Evolutionary conservation across 306 rosid genomes (phyloP).

Genomic region (Rubus parviflorus): DNA sequence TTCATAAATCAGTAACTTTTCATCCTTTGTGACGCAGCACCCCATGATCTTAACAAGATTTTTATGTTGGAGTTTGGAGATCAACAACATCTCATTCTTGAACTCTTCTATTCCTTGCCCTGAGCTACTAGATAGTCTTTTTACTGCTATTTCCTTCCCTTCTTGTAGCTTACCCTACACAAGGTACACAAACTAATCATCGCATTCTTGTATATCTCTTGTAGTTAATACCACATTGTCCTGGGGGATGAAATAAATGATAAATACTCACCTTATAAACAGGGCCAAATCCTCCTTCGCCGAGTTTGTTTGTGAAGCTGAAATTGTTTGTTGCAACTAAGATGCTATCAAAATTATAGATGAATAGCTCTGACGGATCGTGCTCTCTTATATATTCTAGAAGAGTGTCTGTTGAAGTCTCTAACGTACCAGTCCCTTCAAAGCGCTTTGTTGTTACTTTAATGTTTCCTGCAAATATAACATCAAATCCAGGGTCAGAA

Average conservation of each 20-base stretch:
- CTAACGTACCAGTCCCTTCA: not conserved
- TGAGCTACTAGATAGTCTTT: too few relatives aligned
- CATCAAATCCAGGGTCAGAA: not conserved
- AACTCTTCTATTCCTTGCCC: too few relatives aligned
- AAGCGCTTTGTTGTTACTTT: not conserved
- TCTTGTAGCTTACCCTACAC: too few relatives aligned
- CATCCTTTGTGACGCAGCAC: too few relatives aligned
- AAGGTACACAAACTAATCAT: not conserved
- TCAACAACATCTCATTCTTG: too few relatives aligned
- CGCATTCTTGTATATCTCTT: not conserved
- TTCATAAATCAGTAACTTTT: too few relatives aligned
- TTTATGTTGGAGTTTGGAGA: too few relatives aligned
- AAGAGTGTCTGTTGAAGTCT: not conserved
- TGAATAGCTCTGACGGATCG: not conserved
- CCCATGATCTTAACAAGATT: too few relatives aligned
- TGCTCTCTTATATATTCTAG: not conserved
- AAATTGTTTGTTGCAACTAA: not conserved
- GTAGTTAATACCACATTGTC: not conserved
- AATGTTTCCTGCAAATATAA: not conserved
- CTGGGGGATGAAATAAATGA: not conserved
- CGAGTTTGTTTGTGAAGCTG: not conserved
- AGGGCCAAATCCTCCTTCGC: slow-evolving; percentile 26
- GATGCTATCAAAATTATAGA: not conserved
- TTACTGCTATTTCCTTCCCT: too few relatives aligned
- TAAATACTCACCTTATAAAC: not conserved